Conservation (phyloP, 768 basidiomycete species). For the Ramaria rubella region DNA sequence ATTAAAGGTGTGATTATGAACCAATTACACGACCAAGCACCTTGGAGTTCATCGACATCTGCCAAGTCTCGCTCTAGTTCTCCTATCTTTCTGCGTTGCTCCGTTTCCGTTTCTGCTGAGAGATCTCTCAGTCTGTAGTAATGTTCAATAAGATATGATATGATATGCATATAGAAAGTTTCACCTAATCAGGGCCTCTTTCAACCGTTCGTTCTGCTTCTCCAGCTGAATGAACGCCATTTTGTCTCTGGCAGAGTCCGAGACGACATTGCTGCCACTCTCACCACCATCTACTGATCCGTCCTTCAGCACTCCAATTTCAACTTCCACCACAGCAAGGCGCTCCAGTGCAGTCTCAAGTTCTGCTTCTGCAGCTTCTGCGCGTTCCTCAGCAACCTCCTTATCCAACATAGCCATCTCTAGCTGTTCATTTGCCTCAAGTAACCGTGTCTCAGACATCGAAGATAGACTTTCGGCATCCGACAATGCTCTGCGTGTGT, state of each 20-base stretch:
- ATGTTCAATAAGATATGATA: not conserved
- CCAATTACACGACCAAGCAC: slow-evolving; percentile 30
- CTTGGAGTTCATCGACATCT: slow-evolving; percentile 71
- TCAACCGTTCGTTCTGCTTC: slow-evolving; percentile 92
- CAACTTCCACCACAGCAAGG: slow-evolving; percentile 74
- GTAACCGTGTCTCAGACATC: slow-evolving; percentile 58
- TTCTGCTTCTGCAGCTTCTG: slow-evolving; percentile 72
- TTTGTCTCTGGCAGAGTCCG: slow-evolving; percentile 38
- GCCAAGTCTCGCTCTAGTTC: slow-evolving; percentile 90
- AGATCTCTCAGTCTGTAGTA: slow-evolving; percentile 72
- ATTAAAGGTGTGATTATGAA: too few relatives aligned
- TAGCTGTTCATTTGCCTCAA: slow-evolving; percentile 82
- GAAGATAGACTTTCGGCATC: slow-evolving; percentile 72
- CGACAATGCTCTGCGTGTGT: slow-evolving; percentile 66
- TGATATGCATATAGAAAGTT: slow-evolving; percentile 18
- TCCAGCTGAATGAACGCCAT: slow-evolving; percentile 82
- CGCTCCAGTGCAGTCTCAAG: slow-evolving; percentile 74
- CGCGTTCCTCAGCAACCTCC: slow-evolving; percentile 92
- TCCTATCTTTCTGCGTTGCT: slow-evolving; percentile 68
- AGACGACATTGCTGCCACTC: slow-evolving; percentile 26
- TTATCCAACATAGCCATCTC: slow-evolving; percentile 95
- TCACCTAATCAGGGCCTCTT: slow-evolving; percentile 86
- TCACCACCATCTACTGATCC: slow-evolving; percentile 27
- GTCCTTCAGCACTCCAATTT: slow-evolving; percentile 71
- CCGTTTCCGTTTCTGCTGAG: slow-evolving; percentile 79